Conservation (phyloP, 371 early-diverging fungal species). For the Choanephora cucurbitarum region DNA sequence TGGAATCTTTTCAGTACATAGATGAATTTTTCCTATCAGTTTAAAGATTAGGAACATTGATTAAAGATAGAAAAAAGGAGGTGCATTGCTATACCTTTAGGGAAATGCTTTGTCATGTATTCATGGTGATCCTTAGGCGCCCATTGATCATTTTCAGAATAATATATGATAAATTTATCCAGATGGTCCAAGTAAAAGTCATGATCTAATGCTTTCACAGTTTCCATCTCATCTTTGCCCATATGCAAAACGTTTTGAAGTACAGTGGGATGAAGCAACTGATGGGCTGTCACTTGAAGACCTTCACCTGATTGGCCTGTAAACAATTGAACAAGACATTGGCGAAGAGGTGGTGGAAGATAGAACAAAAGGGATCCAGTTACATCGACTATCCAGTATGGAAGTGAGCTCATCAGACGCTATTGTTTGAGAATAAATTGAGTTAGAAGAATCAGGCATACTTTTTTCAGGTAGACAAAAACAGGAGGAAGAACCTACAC, state of each 20-base stretch:
- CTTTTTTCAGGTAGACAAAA: not conserved
- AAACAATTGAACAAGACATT: conserved; percentile 29
- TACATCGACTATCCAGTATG: conserved; percentile 36
- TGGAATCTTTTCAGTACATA: conserved; percentile 70
- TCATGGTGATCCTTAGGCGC: conserved; percentile 72
- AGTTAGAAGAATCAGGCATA: not conserved
- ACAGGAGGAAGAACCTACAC: conserved; percentile 41
- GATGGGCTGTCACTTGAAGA: conserved; percentile 60
- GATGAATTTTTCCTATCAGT: conserved; percentile 39
- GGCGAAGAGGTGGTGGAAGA: conserved; percentile 37
- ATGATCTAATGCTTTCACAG: conserved; percentile 65
- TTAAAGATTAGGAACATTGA: not conserved
- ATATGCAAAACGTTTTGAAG: conserved; percentile 68
- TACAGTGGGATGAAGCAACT: conserved; percentile 59
- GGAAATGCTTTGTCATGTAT: conserved; percentile 66
- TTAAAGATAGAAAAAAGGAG: not conserved
- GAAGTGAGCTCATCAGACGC: conserved; percentile 45
- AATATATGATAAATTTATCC: conserved; percentile 78
- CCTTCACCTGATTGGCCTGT: conserved; percentile 51
- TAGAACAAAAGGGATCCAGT: conserved; percentile 38
- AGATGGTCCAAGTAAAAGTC: conserved; percentile 60
- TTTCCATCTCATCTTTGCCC: conserved; percentile 76
- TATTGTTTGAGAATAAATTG: no score
- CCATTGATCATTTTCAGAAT: conserved; percentile 79
- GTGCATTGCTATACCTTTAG: conserved; percentile 47